Evolutionary conservation across 345 rosid genomes (phyloP), one percentile per base, ranked within the genome.

Genomic region (Euclidium syriacum): DNA sequence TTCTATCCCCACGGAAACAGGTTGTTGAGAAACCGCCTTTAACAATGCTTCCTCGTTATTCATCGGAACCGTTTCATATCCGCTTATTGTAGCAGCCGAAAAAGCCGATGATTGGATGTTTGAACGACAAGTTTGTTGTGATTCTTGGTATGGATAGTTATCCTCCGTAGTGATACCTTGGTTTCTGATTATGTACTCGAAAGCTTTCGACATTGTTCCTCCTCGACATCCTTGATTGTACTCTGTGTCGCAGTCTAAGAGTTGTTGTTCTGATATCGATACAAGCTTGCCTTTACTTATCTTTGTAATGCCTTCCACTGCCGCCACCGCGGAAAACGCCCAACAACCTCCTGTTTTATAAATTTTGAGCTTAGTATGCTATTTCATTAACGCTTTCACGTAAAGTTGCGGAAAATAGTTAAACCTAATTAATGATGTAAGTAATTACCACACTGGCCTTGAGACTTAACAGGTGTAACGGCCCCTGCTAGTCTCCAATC

Each of bases 271-370:
- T 0, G 91, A 85, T n/a, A 88, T 33, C 0, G 65, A 49, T 3
- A 73, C 16, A 5, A 81, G 64, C 7, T 50, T 19, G 0, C 80
- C 82, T 1, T 73, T 74, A 33, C 22, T 66, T 5, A 85, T 77
- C 69, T 74, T 47, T 33, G 64, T 68, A 3, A 83, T 65, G 2
- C 76, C 82, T 72, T 78, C 79, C 20, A 65, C 52, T 0, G 85
- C 90, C 2, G 85, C 84, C 3, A 78, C 75, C 0, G 81, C 80
- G 1, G 90, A 76, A 56, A 87, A 80, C 19, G 88, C 83, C 83
- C 85, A 82, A n/a, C 88, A 80, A 25, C 70, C 72, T 27, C 78
- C 95, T 77, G 16, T 14, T 41, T n/a, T n/a, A n/a, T n/a, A n/a
- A n/a, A n/a, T n/a, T n/a, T n/a, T n/a, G n/a, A n/a, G n/a, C n/a